These are phyloP conservation scores for Eucalyptus cladocalyx DNA, from an alignment of 345 rosid genomes.

Conservation along the genomic window DNA sequence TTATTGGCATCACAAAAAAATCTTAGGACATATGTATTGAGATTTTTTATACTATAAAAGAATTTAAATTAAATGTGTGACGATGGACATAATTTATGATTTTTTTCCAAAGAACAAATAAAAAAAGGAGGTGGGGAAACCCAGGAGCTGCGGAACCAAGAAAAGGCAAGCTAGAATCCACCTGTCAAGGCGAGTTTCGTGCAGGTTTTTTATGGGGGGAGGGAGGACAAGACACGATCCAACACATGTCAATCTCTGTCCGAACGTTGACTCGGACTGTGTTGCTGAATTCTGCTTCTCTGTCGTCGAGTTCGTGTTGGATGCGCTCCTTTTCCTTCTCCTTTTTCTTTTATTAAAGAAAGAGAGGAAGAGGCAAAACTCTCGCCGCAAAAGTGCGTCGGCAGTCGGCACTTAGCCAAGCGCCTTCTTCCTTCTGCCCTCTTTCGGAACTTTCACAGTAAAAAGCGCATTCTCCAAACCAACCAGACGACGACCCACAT, in stretches of 20 bases:
- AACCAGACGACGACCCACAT: background rate
- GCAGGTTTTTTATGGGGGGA: background rate
- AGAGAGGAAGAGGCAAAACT: background rate
- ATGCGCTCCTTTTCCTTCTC: no score
- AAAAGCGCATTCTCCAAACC: background rate
- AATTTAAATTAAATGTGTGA: rapidly evolving
- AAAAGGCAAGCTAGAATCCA: no score
- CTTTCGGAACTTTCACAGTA: background rate
- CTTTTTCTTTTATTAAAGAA: background rate
- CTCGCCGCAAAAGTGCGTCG: background rate
- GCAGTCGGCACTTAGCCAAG: background rate
- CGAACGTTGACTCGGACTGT: background rate
- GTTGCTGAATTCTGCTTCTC: background rate
- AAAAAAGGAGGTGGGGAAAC: background rate
- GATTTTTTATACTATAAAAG: no score
- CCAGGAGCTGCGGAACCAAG: background rate
- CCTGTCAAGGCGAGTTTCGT: background rate
- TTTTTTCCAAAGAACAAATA: background rate
- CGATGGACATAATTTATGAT: rapidly evolving
- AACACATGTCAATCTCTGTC: background rate
- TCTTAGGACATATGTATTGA: no score
- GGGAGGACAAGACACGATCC: background rate
- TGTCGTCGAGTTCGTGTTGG: background rate
- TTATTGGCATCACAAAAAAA: no score
- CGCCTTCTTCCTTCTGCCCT: background rate